These are phyloP conservation scores for Leptographium wingfieldii DNA, from an alignment of 2,329 filamentous ascomycete genomes.

Conservation along the genomic window DNA sequence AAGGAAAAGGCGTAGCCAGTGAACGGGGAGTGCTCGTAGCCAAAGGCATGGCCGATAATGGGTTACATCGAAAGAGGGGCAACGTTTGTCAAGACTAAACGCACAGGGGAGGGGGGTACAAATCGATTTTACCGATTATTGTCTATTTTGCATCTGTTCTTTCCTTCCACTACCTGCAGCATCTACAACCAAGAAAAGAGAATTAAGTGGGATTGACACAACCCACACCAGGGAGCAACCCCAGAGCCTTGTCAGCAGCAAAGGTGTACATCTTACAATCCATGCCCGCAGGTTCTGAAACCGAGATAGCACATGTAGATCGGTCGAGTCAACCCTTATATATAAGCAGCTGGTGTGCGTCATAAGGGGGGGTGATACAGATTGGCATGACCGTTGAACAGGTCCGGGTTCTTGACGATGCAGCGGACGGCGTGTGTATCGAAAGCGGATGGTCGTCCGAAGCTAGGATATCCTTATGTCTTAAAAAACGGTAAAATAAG, in stretches of 20 bases:
- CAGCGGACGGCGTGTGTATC: neutral
- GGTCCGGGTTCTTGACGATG: neutral
- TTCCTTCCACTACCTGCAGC: too few species aligned
- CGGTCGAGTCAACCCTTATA: too few species aligned
- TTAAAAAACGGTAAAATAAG: neutral
- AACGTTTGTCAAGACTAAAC: neutral
- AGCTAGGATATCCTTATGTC: neutral
- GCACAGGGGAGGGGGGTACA: neutral
- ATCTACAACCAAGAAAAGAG: too few species aligned
- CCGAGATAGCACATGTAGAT: too few species aligned
- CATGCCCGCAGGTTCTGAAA: too few species aligned
- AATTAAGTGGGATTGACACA: too few species aligned
- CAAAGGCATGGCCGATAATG: neutral
- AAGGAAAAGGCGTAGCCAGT: neutral
- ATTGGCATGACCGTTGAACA: neutral
- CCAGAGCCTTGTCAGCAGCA: too few species aligned
- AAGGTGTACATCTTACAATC: too few species aligned
- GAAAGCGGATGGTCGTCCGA: neutral
- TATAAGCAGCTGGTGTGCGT: too few species aligned
- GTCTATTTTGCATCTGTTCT: neutral
- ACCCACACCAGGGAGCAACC: too few species aligned
- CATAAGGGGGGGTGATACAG: neutral
- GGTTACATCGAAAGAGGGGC: neutral
- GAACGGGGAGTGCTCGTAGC: neutral
- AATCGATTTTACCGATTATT: neutral